Base-by-base conservation (phyloP, 129 eudicot species). In the Lactuca saligna region DNA sequence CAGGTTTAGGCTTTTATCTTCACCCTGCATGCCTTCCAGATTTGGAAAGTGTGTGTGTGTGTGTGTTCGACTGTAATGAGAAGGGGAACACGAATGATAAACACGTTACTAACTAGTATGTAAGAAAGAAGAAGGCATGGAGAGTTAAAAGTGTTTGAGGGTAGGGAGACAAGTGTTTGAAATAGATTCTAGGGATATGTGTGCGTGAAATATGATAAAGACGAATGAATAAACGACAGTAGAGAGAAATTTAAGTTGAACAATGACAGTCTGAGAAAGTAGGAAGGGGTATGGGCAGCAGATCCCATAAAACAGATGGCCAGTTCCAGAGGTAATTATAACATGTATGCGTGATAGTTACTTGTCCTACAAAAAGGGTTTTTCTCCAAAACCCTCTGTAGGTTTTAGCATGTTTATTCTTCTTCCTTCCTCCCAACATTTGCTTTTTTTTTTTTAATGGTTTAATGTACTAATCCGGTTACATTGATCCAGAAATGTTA, bases 121-220 rank as follows among this genome's bases (percentile, higher is more conserved):
- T 62, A 62, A 62, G n/a, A 37, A 7, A 59, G n/a, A 38, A 54
- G 9, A 15, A 54, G 31, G 58, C 58, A 7, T 54, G 58, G 58
- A 8, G 58, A 46, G n/a, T 12, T 46, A 46, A 46, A 10, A 46
- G 51, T 46, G 58, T 54, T 14, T 53, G 29, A 14, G 29, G 29
- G 9, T 54, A 54, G 58, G 58, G 58, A 15, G 58, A 54, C 58
- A 54, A 54, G 58, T 54, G 58, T 16, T 51, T 54, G 58, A n/a
- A 46, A 46, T 46, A 46, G 51, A 46, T 46, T 46, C 51, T 46
- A 46, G 51, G 51, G 51, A 46, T 46, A 46, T 11, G 51, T 46
- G n/a, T 11, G 51, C n/a, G n/a, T 11, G 0, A 46, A 51, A 54
- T n/a, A 16, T n/a, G 25, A n/a, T 17, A 54, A 54, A 54, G 29